Evolutionary conservation across 177 flowering plant genomes (phyloP), one percentile per base, ranked within the genome.

Genomic region (Vitis hybrid): DNA sequence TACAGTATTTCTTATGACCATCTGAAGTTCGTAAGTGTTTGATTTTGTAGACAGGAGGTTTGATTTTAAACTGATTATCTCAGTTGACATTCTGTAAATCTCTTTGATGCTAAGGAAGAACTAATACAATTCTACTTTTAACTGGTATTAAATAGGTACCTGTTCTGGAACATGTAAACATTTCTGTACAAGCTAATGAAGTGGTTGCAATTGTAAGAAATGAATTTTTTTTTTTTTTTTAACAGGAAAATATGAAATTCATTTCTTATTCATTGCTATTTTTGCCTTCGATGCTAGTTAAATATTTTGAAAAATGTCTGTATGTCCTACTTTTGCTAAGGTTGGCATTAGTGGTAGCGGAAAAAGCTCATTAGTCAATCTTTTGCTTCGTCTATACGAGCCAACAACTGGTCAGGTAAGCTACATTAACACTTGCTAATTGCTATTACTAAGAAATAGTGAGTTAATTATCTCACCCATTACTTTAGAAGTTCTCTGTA

Each of bases 321-420:
- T 51, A 49, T 14, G 11, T 31, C 15, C 16, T 31, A 63, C 51
- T 55, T 45, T 68, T 66, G 19, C 20, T 26, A 22, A 78, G 81
- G 81, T 78, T 59, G 81, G 81, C 51, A 63, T 39, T 12, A 75
- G 81, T 72, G 81, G 81, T 22, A 68, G 81, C 62, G 81, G 81
- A n/a, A 78, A 78, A 72, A 78, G 74, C 76, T 72, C 81, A 51
- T 64, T 78, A 45, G 70, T 78, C 39, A 75, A 62, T 65, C 76
- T 78, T 9, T 69, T 78, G 70, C 78, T 78, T 57, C 78, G 81
- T 45, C 67, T 75, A 8, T 78, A 78, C 55, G 76, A 78, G 58
- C 81, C 81, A 65, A 65, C 16, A 10, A n/a, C 12, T 39, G 81
- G 81, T 71, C 81, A 75, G 72, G 78, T 78, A 66, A 69, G 73